Conservation (phyloP, 2,329 filamentous ascomycete species). For the Magnaporthiopsis poae region DNA sequence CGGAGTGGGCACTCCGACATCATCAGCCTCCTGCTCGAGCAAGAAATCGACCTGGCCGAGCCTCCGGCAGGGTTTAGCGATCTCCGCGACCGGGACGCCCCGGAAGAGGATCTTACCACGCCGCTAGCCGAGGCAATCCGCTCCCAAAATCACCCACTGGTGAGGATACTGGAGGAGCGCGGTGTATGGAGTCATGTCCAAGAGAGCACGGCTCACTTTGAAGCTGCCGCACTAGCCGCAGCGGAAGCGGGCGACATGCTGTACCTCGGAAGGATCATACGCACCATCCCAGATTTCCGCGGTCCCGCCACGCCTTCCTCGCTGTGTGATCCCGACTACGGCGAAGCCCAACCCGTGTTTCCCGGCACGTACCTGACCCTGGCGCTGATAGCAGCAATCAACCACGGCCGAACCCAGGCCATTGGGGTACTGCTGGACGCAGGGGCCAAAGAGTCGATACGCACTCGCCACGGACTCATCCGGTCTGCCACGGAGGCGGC, state of each 20-base stretch:
- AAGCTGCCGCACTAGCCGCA: neutral
- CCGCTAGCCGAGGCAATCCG: constrained; percentile 3
- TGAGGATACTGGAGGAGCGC: neutral
- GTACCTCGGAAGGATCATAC: neutral
- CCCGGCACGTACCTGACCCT: neutral
- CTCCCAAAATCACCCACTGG: neutral
- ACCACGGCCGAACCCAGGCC: neutral
- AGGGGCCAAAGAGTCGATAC: neutral
- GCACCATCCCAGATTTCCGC: too few species aligned
- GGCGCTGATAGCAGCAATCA: neutral
- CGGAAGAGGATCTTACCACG: neutral
- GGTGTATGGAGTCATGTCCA: neutral
- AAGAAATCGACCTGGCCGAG: neutral
- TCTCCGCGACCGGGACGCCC: too few species aligned
- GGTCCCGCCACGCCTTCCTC: too few species aligned
- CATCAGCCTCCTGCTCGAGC: neutral
- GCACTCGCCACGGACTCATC: neutral
- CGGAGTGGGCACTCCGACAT: neutral
- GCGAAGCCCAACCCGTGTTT: too few species aligned
- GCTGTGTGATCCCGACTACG: too few species aligned
- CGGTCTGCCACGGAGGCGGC: neutral
- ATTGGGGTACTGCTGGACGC: neutral
- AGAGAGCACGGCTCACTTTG: neutral
- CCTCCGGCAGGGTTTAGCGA: too few species aligned
- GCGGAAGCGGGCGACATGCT: neutral